Evolutionary conservation across 192 early-diverging fungal genomes (phyloP).

Genomic region (Rhizoclosmatium sp.): DNA sequence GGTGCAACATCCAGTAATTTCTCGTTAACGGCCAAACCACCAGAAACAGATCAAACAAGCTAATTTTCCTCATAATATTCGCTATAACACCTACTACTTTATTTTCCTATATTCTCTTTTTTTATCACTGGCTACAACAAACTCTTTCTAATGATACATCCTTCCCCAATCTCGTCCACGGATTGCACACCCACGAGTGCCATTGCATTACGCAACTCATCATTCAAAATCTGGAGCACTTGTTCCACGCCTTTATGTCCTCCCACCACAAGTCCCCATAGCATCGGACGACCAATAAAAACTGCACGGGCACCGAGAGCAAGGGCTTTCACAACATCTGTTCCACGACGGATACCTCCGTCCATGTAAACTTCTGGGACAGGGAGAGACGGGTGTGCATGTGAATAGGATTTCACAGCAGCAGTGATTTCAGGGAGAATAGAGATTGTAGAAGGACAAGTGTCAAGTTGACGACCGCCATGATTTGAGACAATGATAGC

Average conservation of each 20-base stretch:
- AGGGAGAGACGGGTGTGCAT: not conserved
- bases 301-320: constrained; percentile 43
- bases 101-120: too few relatives aligned
- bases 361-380: constrained; percentile 33
- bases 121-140: not conserved
- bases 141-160: not conserved
- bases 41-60: too few relatives aligned
- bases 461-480: constrained; percentile 46
- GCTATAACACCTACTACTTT: too few relatives aligned
- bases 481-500: constrained; percentile 32
- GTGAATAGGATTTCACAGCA: not conserved
- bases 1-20: too few relatives aligned
- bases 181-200: constrained; percentile 9
- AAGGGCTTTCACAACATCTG: constrained; percentile 46
- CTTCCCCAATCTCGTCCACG: not conserved
- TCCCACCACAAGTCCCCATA: constrained; percentile 28
- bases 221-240: constrained; percentile 20
- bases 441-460: constrained; percentile 26
- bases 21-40: too few relatives aligned
- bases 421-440: constrained; percentile 16
- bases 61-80: too few relatives aligned
- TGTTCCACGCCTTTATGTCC: constrained; percentile 35
- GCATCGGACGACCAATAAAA: constrained; percentile 35
- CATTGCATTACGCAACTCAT: constrained; percentile 26
- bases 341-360: constrained; percentile 41